Percentiles rank a stretch among this genome's conserved stretches.
These are phyloP conservation scores for Pseudocercospora fuligena DNA, from an alignment of 2,329 filamentous ascomycete species.

Conservation along the genomic window DNA sequence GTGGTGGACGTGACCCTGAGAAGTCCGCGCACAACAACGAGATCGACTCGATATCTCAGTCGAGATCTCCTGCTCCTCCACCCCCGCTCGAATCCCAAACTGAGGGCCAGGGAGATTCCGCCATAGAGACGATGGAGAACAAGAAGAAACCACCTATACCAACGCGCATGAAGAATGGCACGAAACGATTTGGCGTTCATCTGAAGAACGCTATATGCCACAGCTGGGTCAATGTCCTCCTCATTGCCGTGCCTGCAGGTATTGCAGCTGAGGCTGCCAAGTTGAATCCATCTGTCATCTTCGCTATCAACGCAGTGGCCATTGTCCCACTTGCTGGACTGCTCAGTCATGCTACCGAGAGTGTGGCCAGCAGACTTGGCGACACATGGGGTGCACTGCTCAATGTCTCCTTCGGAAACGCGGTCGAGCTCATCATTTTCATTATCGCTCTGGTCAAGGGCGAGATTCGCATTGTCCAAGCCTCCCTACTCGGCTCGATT, in stretches of 20 bases:
- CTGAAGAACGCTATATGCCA: constrained; percentile 66
- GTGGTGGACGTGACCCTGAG: constrained; percentile 31
- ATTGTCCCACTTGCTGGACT: constrained; percentile 57
- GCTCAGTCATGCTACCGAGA: constrained; percentile 56
- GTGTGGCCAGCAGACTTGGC: constrained; percentile 53
- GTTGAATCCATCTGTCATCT: constrained; percentile 51
- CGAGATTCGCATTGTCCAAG: constrained; percentile 89
- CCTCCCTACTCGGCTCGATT: constrained; percentile 86
- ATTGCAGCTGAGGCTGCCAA: constrained; percentile 63
- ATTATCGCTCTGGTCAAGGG: constrained; percentile 79
- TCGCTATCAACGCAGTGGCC: constrained; percentile 58
- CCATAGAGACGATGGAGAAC: constrained; percentile 50
- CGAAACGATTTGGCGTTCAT: constrained; percentile 59
- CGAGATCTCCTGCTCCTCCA: constrained; percentile 42
- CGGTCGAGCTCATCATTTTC: constrained; percentile 59
- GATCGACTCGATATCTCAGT: constrained; percentile 29
- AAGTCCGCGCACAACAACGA: constrained; percentile 32
- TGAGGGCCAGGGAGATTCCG: constrained; percentile 58
- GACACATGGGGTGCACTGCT: constrained; percentile 56
- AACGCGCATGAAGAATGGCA: constrained; percentile 56
- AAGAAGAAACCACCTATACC: constrained; percentile 51
- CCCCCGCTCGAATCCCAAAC: constrained; percentile 52
- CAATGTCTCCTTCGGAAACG: constrained; percentile 59
- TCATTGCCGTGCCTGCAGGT: constrained; percentile 78
- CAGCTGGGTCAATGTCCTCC: constrained; percentile 77